Conservation (phyloP, 1,139 yeast species). For the Nakaseomyces kungkrabaensis region DNA sequence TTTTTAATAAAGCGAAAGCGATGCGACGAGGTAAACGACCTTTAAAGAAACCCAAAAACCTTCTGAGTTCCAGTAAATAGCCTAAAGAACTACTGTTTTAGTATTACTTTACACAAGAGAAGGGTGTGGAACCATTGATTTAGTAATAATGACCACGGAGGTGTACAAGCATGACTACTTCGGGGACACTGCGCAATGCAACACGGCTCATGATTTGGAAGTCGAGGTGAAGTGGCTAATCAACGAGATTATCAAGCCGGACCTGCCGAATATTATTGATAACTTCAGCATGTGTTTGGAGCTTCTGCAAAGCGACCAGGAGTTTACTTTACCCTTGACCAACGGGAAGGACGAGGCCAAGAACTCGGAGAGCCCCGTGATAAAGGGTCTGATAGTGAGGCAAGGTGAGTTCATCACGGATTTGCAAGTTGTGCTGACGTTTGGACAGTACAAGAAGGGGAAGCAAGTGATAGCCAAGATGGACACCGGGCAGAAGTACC, state of each 20-base stretch:
- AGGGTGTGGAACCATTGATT: too few species aligned
- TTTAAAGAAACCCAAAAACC: too few species aligned
- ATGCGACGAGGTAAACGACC: too few species aligned
- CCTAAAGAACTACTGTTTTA: too few species aligned
- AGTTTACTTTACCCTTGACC: constrained; percentile 29
- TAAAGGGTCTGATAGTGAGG: constrained; percentile 25
- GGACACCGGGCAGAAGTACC: constrained; percentile 16
- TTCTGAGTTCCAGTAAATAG: too few species aligned
- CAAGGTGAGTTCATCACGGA: constrained; percentile 22
- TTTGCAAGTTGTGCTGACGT: constrained; percentile 23
- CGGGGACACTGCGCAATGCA: constrained; percentile 9
- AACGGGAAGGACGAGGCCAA: constrained; percentile 15
- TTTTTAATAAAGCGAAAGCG: too few species aligned
- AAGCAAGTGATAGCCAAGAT: constrained; percentile 18
- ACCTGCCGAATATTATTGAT: constrained; percentile 31
- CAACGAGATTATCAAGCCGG: constrained; percentile 30
- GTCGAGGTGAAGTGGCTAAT: constrained; percentile 30
- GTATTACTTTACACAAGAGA: too few species aligned
- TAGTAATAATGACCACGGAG: constrained; percentile 23
- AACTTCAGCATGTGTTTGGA: constrained; percentile 30
- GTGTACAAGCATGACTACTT: constrained; percentile 22
- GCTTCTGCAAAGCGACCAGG: constrained; percentile 24
- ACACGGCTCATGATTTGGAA: constrained; percentile 8
- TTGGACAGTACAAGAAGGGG: constrained; percentile 26
- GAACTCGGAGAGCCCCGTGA: constrained; percentile 11